Base-by-base conservation (phyloP, 306 rosid species). In the Rubus parviflorus region DNA sequence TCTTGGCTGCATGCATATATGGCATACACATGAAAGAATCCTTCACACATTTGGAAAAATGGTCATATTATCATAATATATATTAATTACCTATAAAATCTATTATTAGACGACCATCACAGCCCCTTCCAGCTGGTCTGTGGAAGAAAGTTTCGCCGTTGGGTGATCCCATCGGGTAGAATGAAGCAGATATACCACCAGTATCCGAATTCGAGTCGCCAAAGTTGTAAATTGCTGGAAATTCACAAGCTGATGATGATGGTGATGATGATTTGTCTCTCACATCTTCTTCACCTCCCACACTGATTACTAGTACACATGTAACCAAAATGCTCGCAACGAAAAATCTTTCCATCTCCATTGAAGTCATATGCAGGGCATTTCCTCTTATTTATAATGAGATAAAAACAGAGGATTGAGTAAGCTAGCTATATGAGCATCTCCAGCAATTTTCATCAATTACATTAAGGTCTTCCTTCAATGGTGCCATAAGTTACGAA, bases 161-260 rank as follows among this genome's bases (percentile, higher is more conserved):
- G 0, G 94, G 97, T 25, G 83, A 75, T 51, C 42, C 79, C 42
- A 78, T 70, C 2, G 85, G 89, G 78, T 68, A 88, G 72, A 90
- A 87, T 57, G 93, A 90, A 23, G 96, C 88, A 3, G 93, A 81
- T 77, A 76, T 83, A 67, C 85, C 86, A 1, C 93, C 93, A 15
- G 97, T 91, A 48, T 91, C 97, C 23, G 97, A 91, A 68, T 91
- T 91, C 3, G 90, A 91, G 60, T 91, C 97, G 19, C 92, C 94
- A 64, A 91, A 89, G 84, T 87, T 89, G 85, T 88, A 91, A 22
- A 91, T 86, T 14, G 97, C 87, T 9, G 82, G 70, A 74, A 89
- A 91, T 20, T 77, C 78, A 79, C 97, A 89, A 20, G 38, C 40
- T 15, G 41, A 58, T 9, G 64, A 30, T 30, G 64, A 60, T 23